Evolutionary conservation across 2,329 filamentous ascomycete species (phyloP).

Genomic region (Lecanosticta acicola): DNA sequence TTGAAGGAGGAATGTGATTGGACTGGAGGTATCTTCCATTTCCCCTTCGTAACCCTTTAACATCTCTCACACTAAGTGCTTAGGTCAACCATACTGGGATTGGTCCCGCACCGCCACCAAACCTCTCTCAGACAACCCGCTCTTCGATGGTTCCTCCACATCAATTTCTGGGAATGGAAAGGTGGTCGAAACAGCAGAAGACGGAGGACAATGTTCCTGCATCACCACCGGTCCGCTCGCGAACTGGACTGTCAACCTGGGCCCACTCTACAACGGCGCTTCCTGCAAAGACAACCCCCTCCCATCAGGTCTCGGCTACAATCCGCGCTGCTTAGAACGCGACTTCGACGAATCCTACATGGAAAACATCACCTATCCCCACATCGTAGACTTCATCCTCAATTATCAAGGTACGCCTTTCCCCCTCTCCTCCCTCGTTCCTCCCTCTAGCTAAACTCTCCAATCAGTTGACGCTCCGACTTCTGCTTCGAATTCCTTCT

Average conservation of each 20-base stretch:
- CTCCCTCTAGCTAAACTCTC: too few relatives aligned
- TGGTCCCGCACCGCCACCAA: slow-evolving; percentile 42
- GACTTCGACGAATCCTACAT: not conserved
- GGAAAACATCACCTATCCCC: not conserved
- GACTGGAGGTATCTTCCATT: slow-evolving; percentile 29
- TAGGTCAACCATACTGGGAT: slow-evolving; percentile 44
- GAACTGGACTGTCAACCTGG: slow-evolving; percentile 32
- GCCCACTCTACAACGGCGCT: slow-evolving; percentile 17
- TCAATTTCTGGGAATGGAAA: slow-evolving; percentile 27
- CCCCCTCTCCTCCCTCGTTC: not conserved
- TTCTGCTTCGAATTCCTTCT: too few relatives aligned
- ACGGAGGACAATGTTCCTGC: slow-evolving; percentile 46
- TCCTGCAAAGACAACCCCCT: slow-evolving; percentile 16
- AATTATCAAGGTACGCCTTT: not conserved
- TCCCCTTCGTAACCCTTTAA: too few relatives aligned
- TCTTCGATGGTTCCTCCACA: slow-evolving; percentile 51
- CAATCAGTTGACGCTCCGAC: too few relatives aligned
- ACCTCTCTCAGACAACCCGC: slow-evolving; percentile 36
- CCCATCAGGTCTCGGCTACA: slow-evolving; percentile 19
- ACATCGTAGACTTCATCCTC: slow-evolving; percentile 6
- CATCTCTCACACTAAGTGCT: too few relatives aligned
- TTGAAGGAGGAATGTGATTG: slow-evolving; percentile 40
- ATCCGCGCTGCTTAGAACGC: slow-evolving; percentile 12
- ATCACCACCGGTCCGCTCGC: slow-evolving; percentile 48
- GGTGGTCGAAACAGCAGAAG: not conserved